These are phyloP conservation scores for Sclerotinia trifoliorum DNA, from an alignment of 2,329 filamentous ascomycete genomes.

Conservation along the genomic window DNA sequence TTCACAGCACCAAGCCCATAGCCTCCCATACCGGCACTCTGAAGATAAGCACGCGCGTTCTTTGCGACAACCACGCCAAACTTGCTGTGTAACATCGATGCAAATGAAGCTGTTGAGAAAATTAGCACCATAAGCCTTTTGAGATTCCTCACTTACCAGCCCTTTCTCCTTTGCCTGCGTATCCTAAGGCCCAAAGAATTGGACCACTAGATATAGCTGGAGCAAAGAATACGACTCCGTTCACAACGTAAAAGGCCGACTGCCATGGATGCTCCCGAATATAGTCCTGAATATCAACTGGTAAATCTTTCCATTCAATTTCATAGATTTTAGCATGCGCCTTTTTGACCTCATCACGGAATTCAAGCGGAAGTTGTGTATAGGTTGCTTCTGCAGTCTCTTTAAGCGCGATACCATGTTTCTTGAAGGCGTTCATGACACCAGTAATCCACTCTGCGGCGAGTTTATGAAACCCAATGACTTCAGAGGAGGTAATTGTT, in stretches of 20 bases:
- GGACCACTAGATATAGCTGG: constrained; percentile 11
- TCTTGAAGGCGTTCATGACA: background rate
- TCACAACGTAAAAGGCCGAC: background rate
- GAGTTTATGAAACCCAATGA: background rate
- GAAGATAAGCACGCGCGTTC: background rate
- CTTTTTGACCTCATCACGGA: background rate
- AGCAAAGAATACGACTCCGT: constrained; percentile 10
- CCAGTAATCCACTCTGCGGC: background rate
- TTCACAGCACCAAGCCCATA: background rate
- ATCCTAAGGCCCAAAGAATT: background rate
- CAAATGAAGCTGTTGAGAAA: background rate
- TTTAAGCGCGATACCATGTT: background rate
- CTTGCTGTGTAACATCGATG: background rate
- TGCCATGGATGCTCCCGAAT: constrained; percentile 5
- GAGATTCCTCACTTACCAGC: background rate
- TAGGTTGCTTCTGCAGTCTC: background rate
- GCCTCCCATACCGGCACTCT: constrained; percentile 9
- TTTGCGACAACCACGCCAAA: background rate
- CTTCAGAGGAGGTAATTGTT: background rate
- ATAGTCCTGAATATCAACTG: background rate
- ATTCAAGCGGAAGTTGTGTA: background rate
- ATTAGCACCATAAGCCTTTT: background rate
- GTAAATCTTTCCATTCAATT: background rate
- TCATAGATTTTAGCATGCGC: background rate
- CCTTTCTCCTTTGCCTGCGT: background rate